Conservation (phyloP, 2,329 filamentous ascomycete genomes). For the Fusarium sulawesiense region DNA sequence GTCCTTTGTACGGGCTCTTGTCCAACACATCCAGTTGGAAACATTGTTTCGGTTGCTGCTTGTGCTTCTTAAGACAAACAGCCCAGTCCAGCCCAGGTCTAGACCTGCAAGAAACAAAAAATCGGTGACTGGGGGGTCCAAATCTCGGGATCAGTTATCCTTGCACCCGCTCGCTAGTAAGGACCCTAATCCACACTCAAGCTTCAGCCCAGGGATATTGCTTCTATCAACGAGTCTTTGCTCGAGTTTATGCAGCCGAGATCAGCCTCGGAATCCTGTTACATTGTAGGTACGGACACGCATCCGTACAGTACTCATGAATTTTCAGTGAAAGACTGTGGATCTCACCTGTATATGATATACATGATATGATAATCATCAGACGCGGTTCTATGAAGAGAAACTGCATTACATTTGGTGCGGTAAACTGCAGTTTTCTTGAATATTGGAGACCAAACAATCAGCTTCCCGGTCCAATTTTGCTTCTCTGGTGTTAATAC, state of each 20-base stretch:
- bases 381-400: not conserved
- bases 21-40: not conserved
- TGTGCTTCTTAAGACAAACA: not conserved
- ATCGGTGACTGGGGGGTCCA: constrained; percentile 23
- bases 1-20: not conserved
- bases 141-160: constrained; percentile 37
- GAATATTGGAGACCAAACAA: not conserved
- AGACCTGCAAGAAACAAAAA: not conserved
- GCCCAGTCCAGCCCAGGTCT: no score
- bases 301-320: not conserved
- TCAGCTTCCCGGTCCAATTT: not conserved
- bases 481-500: not conserved
- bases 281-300: not conserved
- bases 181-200: constrained; percentile 34
- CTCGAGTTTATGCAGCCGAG: constrained; percentile 28
- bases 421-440: not conserved
- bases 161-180: constrained; percentile 28
- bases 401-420: not conserved
- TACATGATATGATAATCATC: not conserved
- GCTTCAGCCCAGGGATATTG: constrained; percentile 46
- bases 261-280: constrained; percentile 14
- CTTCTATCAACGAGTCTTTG: constrained; percentile 29
- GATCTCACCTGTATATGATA: constrained; percentile 23
- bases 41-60: not conserved
- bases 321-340: constrained; percentile 4